These are phyloP conservation scores for Rhexocercosporidium sp. DNA, from an alignment of 2,329 filamentous ascomycete species.

Conservation along the genomic window DNA sequence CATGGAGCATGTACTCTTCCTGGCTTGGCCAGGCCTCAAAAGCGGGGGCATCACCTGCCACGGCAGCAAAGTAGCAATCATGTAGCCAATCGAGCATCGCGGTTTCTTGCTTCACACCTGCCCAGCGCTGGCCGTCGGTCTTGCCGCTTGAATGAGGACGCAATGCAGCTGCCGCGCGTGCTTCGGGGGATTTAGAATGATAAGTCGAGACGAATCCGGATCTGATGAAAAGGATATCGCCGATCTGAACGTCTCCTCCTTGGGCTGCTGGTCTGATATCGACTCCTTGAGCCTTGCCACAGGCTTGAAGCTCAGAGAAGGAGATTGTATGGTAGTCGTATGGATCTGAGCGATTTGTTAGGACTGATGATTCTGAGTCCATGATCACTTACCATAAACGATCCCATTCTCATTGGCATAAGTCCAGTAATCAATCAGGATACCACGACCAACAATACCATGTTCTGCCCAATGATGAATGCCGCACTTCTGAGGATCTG, in stretches of 20 bases:
- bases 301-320: slow-evolving; percentile 35
- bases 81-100: slow-evolving; percentile 51
- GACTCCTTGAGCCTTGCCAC: slow-evolving; percentile 39
- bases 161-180: slow-evolving; percentile 45
- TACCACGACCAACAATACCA: slow-evolving; percentile 60
- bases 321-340: slow-evolving; percentile 39
- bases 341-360: slow-evolving; percentile 33
- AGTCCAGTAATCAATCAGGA: slow-evolving; percentile 58
- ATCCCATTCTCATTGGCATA: slow-evolving; percentile 47
- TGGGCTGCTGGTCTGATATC: slow-evolving; percentile 46
- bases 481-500: slow-evolving; percentile 36
- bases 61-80: slow-evolving; percentile 48
- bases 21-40: slow-evolving; percentile 46
- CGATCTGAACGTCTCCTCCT: slow-evolving; percentile 54
- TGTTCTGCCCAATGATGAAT: slow-evolving; percentile 42
- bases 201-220: slow-evolving; percentile 51
- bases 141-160: slow-evolving; percentile 46
- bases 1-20: slow-evolving; percentile 39
- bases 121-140: slow-evolving; percentile 45
- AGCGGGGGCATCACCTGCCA: slow-evolving; percentile 50
- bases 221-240: slow-evolving; percentile 58
- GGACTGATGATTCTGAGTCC: not conserved
- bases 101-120: slow-evolving; percentile 54
- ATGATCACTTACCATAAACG: slow-evolving; percentile 38
- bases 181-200: slow-evolving; percentile 45